These are phyloP conservation scores for Aspergillus bombycis DNA, from an alignment of 2,329 filamentous ascomycete genomes.

Conservation along the genomic window DNA sequence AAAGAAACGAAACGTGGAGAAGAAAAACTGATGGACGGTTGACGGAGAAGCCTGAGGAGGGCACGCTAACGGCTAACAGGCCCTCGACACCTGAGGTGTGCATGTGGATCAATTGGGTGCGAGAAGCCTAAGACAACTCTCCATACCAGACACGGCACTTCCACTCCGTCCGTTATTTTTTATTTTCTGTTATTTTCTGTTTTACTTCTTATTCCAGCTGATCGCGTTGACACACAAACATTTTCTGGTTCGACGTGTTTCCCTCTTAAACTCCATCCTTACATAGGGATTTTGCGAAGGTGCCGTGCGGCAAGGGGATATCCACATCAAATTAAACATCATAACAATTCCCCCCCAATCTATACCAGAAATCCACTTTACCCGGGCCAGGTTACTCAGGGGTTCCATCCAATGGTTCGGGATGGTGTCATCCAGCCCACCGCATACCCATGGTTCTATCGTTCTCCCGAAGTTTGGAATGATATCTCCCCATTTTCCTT, in stretches of 20 bases:
- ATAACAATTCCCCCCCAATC: background rate
- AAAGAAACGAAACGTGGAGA: background rate
- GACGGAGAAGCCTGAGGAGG: background rate
- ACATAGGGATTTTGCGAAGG: background rate
- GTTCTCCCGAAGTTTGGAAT: conserved; percentile 1
- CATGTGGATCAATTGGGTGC: background rate
- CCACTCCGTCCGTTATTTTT: background rate
- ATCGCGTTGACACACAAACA: background rate
- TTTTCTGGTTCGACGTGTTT: background rate
- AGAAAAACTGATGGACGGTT: background rate
- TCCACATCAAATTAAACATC: conserved; percentile 7
- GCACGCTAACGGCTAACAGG: background rate
- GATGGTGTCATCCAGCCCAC: background rate
- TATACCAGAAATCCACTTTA: conserved; percentile 3
- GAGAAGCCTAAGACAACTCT: background rate
- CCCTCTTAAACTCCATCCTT: background rate
- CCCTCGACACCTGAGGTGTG: background rate
- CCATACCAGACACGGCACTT: background rate
- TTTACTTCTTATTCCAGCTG: background rate
- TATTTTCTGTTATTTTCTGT: background rate
- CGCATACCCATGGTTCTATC: background rate
- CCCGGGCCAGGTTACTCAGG: background rate
- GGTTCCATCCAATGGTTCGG: background rate
- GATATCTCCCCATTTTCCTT: background rate
- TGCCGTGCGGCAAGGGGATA: background rate